These are phyloP conservation scores for Lentinula raphanica DNA, from an alignment of 768 basidiomycete genomes.

Conservation along the genomic window DNA sequence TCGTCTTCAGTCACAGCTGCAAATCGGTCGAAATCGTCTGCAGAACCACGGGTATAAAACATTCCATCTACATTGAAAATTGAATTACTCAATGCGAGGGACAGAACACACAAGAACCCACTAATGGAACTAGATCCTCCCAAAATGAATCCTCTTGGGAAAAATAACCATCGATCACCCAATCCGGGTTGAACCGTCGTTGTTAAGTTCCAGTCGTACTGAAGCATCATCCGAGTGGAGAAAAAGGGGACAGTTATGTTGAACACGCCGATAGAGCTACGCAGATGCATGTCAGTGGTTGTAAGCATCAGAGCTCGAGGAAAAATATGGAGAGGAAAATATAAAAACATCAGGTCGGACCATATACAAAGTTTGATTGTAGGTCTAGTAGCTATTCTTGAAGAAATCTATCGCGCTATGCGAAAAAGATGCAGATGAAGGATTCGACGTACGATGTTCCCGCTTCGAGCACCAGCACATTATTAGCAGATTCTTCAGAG, in stretches of 20 bases:
- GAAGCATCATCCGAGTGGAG: not conserved
- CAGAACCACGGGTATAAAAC: conserved; percentile 15
- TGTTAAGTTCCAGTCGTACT: conserved; percentile 15
- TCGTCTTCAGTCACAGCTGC: conserved; percentile 14
- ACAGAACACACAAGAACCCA: not conserved
- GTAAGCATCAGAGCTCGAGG: not conserved
- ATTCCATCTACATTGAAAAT: conserved; percentile 11
- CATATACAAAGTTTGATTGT: not conserved
- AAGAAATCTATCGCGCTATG: not conserved
- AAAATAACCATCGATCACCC: conserved; percentile 12
- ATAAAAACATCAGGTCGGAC: conserved; percentile 5
- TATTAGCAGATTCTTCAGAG: conserved; percentile 26
- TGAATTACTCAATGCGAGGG: not conserved
- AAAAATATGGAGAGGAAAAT: too few species aligned
- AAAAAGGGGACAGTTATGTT: conserved; percentile 4
- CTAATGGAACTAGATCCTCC: conserved; percentile 16
- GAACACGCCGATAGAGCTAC: conserved; percentile 1
- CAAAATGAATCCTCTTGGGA: conserved; percentile 15
- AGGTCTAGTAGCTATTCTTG: not conserved
- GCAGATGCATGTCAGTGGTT: too few species aligned
- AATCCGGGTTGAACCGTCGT: conserved; percentile 15
- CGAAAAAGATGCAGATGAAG: not conserved
- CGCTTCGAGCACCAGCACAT: conserved; percentile 30
- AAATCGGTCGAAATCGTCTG: conserved; percentile 16
- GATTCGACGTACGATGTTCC: conserved; percentile 12